Base-by-base conservation (phyloP, 73 alveolate species). In the Breviolum minutum region DNA sequence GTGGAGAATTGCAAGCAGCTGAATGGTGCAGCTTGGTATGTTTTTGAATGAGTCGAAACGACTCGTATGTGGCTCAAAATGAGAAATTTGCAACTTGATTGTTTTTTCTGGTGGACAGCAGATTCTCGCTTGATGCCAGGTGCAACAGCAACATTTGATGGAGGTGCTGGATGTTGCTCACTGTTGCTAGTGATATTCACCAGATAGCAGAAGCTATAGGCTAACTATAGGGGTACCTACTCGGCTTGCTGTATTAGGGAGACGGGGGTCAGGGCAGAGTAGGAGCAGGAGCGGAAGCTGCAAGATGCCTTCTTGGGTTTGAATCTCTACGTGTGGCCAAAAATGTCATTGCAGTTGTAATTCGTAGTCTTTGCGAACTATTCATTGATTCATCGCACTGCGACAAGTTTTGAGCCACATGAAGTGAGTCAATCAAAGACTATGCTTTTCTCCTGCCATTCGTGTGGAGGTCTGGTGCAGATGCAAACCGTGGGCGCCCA, bases 1-100 rank as follows among this genome's bases (percentile, higher is more conserved):
- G 69, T 91, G 29, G 89, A 91, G 97, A 91, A 91, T 27, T 91
- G 97, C 97, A 91, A 91, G 89, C 97, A 91, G 66, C 97, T 91
- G n/a, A 91, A 91, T 54, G 97, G 97, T 79, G 62, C 94, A 40
- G 63, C 32, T 29, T 30, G 69, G 29, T 70, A 80, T 19, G 54
- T 40, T 40, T 40, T 40, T 40, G 3, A 40, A 40, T 40, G 54
- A 40, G 5, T 40, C 54, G 54, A 40, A 40, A 40, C 54, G 54
- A 40, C 54, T 40, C 54, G 54, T 3, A 40, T 40, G 54, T 40
- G 54, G 54, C 54, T 40, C n/a, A 14, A 68, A 68, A 17, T 68
- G 24, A 68, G 77, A 68, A 68, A 17, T 68, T 4, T 68, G 77
- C 24, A 68, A 68, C 77, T 68, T 68, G 77, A 17, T 0, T 40